phyloP scores from a whole-genome alignment of 176 grass and related monocot species.

The Oryza brachyantha region DNA sequence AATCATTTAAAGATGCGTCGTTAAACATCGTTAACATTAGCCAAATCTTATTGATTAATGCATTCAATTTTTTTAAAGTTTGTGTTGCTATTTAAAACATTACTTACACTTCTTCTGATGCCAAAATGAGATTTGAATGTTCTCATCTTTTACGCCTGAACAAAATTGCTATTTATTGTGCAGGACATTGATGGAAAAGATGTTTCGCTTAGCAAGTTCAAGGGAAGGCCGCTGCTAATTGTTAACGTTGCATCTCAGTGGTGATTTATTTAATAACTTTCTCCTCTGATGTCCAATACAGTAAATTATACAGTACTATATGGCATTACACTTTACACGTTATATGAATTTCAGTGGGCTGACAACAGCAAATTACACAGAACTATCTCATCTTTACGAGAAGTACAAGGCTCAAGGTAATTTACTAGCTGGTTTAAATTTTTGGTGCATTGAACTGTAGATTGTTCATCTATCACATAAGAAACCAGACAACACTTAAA shows the following conservation, averaged over 20 bases:
- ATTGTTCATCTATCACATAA: not conserved
- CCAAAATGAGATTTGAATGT: too few relatives aligned
- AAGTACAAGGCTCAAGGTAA: slow-evolving; percentile 99
- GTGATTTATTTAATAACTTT: slow-evolving; percentile 44
- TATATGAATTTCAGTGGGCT: slow-evolving; percentile 60
- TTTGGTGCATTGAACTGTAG: not conserved
- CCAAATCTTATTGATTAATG: not conserved
- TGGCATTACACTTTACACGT: not conserved
- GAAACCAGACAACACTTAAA: not conserved
- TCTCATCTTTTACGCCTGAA: slow-evolving; percentile 5
- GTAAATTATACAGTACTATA: not conserved
- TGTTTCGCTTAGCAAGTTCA: slow-evolving; percentile 88
- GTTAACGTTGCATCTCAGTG: slow-evolving; percentile 97
- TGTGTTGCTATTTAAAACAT: not conserved
- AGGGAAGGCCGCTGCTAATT: slow-evolving; percentile 72
- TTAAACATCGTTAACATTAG: not conserved
- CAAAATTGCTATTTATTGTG: slow-evolving; percentile 14
- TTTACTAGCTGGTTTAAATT: not conserved
- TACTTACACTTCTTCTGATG: too few relatives aligned
- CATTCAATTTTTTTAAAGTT: not conserved
- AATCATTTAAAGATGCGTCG: not conserved
- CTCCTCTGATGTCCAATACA: not conserved
- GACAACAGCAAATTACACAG: slow-evolving; percentile 93
- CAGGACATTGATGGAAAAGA: slow-evolving; percentile 95
- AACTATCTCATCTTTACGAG: slow-evolving; percentile 93